Conservation (phyloP, 2,329 filamentous ascomycete genomes). For the Curvularia sp. region DNA sequence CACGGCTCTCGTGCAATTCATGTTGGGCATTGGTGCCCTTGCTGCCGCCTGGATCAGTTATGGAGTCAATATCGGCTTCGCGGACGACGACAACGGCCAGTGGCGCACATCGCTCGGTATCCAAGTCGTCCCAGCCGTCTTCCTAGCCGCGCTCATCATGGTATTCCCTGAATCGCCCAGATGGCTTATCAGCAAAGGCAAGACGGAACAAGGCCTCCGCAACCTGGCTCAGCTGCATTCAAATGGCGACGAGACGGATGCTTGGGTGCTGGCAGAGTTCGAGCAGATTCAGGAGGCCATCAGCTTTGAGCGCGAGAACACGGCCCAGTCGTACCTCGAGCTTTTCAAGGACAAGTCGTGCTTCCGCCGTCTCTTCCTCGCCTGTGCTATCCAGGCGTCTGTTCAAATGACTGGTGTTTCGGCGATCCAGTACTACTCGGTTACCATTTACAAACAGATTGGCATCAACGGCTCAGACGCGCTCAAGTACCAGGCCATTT, state of each 20-base stretch:
- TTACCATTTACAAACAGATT: slow-evolving; percentile 71
- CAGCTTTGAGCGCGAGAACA: slow-evolving; percentile 69
- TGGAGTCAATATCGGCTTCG: slow-evolving; percentile 65
- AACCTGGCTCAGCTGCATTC: slow-evolving; percentile 75
- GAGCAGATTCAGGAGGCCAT: slow-evolving; percentile 74
- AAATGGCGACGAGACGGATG: slow-evolving; percentile 69
- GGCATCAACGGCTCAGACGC: slow-evolving; percentile 71
- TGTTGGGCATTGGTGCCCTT: slow-evolving; percentile 78
- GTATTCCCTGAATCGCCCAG: slow-evolving; percentile 72
- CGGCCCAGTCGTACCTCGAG: slow-evolving; percentile 73
- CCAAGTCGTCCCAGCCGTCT: slow-evolving; percentile 72
- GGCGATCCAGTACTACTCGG: slow-evolving; percentile 75
- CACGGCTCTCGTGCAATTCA: slow-evolving; percentile 80
- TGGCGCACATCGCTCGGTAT: slow-evolving; percentile 73
- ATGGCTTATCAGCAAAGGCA: slow-evolving; percentile 78
- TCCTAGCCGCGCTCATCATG: slow-evolving; percentile 70
- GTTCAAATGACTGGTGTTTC: slow-evolving; percentile 75
- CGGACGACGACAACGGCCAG: slow-evolving; percentile 57
- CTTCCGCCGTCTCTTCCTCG: slow-evolving; percentile 75
- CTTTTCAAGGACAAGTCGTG: slow-evolving; percentile 70
- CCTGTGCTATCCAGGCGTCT: slow-evolving; percentile 72
- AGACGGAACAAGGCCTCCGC: slow-evolving; percentile 68
- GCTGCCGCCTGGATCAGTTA: slow-evolving; percentile 77
- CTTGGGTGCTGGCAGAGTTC: slow-evolving; percentile 76
- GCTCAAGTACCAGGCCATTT: slow-evolving; percentile 78